Evolutionary conservation across 352 stramenopile genomes (phyloP), one percentile per base, ranked within the genome.

Genomic region (Phytophthora chlamydospora): DNA sequence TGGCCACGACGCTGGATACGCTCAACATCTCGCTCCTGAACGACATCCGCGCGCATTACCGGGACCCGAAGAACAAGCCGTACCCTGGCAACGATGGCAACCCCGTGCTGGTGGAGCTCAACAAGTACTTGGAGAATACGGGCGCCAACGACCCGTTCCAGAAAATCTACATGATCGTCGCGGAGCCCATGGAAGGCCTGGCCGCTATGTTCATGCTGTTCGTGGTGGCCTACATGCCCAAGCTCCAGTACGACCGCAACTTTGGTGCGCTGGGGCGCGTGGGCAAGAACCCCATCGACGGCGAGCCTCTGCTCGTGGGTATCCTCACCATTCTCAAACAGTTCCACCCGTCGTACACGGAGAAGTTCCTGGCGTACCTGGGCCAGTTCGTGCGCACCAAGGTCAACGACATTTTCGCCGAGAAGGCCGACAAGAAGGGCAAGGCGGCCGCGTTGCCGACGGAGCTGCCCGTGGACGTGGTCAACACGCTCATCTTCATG

Each of bases 111-210:
- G 81, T 95, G 12, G 85, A 97, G 59, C 75, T 98, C 31, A 95
- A 96, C 72, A 96, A 96, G 54, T 92, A 98, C 38, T 58, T 98
- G 38, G 88, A 97, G 61, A 95, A 97, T 56, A 95, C 91, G 42
- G 95, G 95, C 33, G 73, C 89, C 24, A 96, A 96, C 33, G 92
- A 98, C 64, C 94, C 94, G 33, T 90, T 97, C 64, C 79, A 96
- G 61, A 98, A 97, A 66, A 95, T 98, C 42, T 98, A 98, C 69
- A 90, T 98, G 63, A 96, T 84, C 5, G 90, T 97, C n/a, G 87
- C 95, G 31, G 83, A 83, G 32, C 91, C 94, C 31, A 66, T 98
- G 13, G 89, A 98, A 41, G 90, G 89, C 3, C 76, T 98, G n/a
- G 83, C 92, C 21, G 76, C 91, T 6, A 78, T 97, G 34, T 88